Evolutionary conservation across 192 early-diverging fungal species (phyloP), one percentile per base, ranked within the genome.

Genomic region (Paraglomus brasilianum): DNA sequence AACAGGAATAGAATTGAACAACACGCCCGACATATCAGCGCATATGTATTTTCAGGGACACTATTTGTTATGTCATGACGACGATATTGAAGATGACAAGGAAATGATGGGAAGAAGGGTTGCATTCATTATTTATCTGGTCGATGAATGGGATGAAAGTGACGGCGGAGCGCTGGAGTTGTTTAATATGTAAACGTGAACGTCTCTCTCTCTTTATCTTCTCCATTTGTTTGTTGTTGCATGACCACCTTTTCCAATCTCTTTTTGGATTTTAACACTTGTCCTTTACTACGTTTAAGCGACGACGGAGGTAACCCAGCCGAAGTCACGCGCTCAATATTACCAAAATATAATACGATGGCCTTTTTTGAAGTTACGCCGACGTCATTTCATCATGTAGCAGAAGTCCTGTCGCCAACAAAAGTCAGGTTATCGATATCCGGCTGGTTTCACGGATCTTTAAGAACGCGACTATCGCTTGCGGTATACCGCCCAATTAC

Each of bases 111-210:
- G 81, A 15, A 83, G 89, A 19, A 75, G 81, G 47, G 85, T 91
- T 24, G 89, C 89, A 2, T 91, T 88, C 72, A 91, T 91, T 48
- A 80, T 91, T 6, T 91, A 91, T 52, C 71, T 91, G 52, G 86
- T 88, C 15, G 85, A 87, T 46, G 80, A 86, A 40, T 91, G 89
- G 89, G 66, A 65, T n/a, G 80, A 74, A 47, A 77, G 52, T 0
- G 85, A 91, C 24, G 89, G 89, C 22, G 89, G 89, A 0, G 73
- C 82, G 0, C 71, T 91, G 53, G 86, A 87, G 19, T 71, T 91
- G n/a, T 89, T 88, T 66, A 77, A 71, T 48, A 74, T 57, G 81
- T 81, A 66, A 75, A 71, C 41, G 21, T 5, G 24, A 59, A 21
- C 3, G 19, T 17, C 15, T 17, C 15, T 15, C 15, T 50, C 19